A percentile compares a stretch with the other conserved stretches of the same genome.
phyloP scores from a whole-genome alignment of 2,329 filamentous ascomycete genomes.

The Stemphylium vesicarium region DNA sequence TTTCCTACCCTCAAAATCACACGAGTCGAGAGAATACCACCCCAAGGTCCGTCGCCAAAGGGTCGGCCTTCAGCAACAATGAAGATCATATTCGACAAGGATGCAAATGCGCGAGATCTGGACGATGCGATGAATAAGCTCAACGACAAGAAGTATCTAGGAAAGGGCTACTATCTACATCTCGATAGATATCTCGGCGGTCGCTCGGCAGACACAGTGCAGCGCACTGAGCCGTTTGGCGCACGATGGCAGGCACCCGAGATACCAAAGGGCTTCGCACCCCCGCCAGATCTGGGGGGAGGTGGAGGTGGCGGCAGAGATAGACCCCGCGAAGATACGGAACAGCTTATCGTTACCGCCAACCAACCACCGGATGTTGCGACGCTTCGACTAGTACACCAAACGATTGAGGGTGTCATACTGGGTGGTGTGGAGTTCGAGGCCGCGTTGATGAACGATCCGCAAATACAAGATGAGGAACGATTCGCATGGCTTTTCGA shows the following conservation, averaged over 20 bases:
- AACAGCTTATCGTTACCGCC: slow-evolving; percentile 53
- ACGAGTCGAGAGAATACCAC: slow-evolving; percentile 37
- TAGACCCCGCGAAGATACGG: slow-evolving; percentile 29
- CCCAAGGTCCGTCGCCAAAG: slow-evolving; percentile 25
- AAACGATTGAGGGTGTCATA: slow-evolving; percentile 79
- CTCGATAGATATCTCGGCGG: slow-evolving; percentile 41
- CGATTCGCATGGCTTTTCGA: slow-evolving; percentile 97
- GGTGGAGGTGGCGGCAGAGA: slow-evolving; percentile 25
- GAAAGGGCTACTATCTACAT: slow-evolving; percentile 43
- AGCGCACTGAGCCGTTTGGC: slow-evolving; percentile 38
- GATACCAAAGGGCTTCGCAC: slow-evolving; percentile 36
- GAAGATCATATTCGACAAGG: slow-evolving; percentile 44
- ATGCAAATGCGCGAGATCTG: slow-evolving; percentile 34
- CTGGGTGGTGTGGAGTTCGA: slow-evolving; percentile 87
- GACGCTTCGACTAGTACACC: slow-evolving; percentile 84
- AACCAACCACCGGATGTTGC: slow-evolving; percentile 78
- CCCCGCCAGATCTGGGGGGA: slow-evolving; percentile 35
- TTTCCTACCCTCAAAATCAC: slow-evolving; percentile 42
- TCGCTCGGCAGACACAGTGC: slow-evolving; percentile 29
- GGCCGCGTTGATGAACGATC: slow-evolving; percentile 85
- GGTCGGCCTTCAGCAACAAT: slow-evolving; percentile 36
- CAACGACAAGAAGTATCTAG: slow-evolving; percentile 45
- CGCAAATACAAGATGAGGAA: slow-evolving; percentile 83
- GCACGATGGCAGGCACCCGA: slow-evolving; percentile 40
- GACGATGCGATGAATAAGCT: slow-evolving; percentile 41